Conservation (phyloP, 106 monocot genomes). For the Dactylorhiza incarnata region DNA sequence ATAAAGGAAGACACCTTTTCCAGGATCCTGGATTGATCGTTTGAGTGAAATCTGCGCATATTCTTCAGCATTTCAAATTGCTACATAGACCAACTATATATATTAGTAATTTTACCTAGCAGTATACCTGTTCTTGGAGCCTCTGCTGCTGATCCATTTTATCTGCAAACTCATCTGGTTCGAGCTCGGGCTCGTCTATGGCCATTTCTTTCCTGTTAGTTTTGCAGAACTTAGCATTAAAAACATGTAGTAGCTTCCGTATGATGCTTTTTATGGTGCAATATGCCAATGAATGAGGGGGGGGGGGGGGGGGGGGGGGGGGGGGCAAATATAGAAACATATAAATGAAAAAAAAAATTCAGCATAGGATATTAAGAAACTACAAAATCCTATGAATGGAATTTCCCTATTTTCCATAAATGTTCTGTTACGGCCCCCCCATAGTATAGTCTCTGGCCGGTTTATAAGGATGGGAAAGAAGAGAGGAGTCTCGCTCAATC, state of each 20-base stretch:
- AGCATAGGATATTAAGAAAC: not conserved
- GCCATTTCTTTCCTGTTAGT: conserved; percentile 54
- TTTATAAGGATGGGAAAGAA: no score
- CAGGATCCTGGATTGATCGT: conserved; percentile 60
- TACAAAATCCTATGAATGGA: not conserved
- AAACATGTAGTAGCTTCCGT: not conserved
- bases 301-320: no score
- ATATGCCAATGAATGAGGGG: not conserved
- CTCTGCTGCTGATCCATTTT: conserved; percentile 37
- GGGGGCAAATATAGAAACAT: not conserved
- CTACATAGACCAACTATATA: no score
- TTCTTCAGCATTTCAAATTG: conserved; percentile 8
- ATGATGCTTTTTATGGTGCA: not conserved
- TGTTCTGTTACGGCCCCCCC: no score
- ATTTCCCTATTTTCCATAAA: not conserved
- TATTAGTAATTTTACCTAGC: no score
- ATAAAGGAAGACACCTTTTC: conserved; percentile 17
- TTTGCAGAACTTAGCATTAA: not conserved
- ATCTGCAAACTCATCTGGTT: conserved; percentile 36
- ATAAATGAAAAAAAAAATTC: not conserved
- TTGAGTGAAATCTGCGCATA: conserved; percentile 59
- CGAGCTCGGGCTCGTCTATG: conserved; percentile 62
- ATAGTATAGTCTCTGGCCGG: no score
- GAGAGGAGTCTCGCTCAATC: no score
- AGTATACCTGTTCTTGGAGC: conserved; percentile 43